A percentile compares a stretch with the other conserved stretches of the same genome.
phyloP scores from a whole-genome alignment of 2,329 filamentous ascomycete species.

The Curvularia spicifera region DNA sequence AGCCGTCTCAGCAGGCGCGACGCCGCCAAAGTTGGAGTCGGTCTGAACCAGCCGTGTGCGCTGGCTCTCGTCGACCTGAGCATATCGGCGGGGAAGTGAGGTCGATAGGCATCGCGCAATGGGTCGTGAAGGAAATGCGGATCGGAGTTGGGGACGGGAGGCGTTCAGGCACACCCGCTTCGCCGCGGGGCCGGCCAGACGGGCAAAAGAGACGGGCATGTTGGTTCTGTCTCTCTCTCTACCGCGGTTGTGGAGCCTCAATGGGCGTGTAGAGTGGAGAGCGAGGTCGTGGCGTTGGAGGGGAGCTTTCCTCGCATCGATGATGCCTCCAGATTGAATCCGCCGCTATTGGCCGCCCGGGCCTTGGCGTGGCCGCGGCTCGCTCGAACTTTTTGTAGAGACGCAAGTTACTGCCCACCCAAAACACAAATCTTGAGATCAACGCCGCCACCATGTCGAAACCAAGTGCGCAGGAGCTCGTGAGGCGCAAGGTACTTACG shows the following conservation, averaged over 20 bases:
- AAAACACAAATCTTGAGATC: constrained; percentile 21
- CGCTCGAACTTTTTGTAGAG: constrained; percentile 36
- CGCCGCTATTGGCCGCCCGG: constrained; percentile 37
- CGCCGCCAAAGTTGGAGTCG: constrained; percentile 66
- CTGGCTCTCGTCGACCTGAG: constrained; percentile 58
- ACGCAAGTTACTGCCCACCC: constrained; percentile 24
- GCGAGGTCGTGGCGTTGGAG: constrained; percentile 41
- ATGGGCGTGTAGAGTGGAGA: constrained; percentile 45
- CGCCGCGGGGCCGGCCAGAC: constrained; percentile 74
- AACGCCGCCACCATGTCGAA: constrained; percentile 51
- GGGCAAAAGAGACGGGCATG: constrained; percentile 75
- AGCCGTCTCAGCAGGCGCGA: constrained; percentile 54
- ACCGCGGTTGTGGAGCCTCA: constrained; percentile 42
- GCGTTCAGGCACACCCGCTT: constrained; percentile 67
- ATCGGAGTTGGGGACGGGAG: constrained; percentile 55
- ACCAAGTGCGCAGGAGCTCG: constrained; percentile 60
- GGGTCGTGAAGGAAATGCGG: constrained; percentile 49
- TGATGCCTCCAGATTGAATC: constrained; percentile 40
- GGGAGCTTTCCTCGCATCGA: constrained; percentile 35
- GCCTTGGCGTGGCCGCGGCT: constrained; percentile 31
- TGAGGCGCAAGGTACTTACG: constrained; percentile 64
- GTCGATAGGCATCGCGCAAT: constrained; percentile 70
- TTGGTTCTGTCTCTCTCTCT: constrained; percentile 44
- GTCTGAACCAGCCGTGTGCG: constrained; percentile 69
- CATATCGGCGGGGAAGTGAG: constrained; percentile 67